Percentiles rank a stretch among this genome's conserved stretches.
Evolutionary conservation across 768 basidiomycete genomes (phyloP).

Genomic region (Suillus ampliporus): DNA sequence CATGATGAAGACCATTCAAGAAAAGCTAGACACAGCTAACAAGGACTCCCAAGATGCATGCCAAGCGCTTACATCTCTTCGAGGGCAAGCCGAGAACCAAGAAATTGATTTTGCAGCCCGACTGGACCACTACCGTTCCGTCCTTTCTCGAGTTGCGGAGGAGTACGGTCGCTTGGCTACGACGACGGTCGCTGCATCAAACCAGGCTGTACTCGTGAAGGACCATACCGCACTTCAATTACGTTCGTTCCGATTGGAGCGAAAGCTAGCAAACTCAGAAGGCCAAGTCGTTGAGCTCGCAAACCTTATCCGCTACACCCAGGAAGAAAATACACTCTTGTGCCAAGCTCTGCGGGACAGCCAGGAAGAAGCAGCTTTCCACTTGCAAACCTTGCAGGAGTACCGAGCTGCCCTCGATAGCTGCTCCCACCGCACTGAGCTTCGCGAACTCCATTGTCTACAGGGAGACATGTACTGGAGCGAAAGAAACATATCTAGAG

Average conservation of each 20-base stretch:
- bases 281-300: constrained; percentile 70
- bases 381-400: constrained; percentile 18
- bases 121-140: constrained; percentile 53
- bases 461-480: constrained; percentile 24
- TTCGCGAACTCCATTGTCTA: constrained; percentile 15
- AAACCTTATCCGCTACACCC: constrained; percentile 60
- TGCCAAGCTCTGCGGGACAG: constrained; percentile 21
- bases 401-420: constrained; percentile 7
- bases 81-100: constrained; percentile 39
- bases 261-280: constrained; percentile 72
- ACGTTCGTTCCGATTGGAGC: constrained; percentile 59
- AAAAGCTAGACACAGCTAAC: constrained; percentile 42
- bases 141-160: constrained; percentile 54
- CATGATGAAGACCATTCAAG: constrained; percentile 41
- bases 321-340: constrained; percentile 57
- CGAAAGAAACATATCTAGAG: constrained; percentile 21
- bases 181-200: constrained; percentile 44
- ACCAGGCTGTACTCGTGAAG: constrained; percentile 46
- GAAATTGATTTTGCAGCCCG: constrained; percentile 55
- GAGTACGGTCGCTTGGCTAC: constrained; percentile 60
- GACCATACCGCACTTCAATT: constrained; percentile 46
- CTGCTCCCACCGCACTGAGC: not conserved
- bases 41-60: constrained; percentile 44
- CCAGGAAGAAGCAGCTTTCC: constrained; percentile 24
- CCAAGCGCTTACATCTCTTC: constrained; percentile 36